Base-by-base conservation (phyloP, 1,284 basidiomycete species). In the Cutaneotrichosporon sp. region DNA sequence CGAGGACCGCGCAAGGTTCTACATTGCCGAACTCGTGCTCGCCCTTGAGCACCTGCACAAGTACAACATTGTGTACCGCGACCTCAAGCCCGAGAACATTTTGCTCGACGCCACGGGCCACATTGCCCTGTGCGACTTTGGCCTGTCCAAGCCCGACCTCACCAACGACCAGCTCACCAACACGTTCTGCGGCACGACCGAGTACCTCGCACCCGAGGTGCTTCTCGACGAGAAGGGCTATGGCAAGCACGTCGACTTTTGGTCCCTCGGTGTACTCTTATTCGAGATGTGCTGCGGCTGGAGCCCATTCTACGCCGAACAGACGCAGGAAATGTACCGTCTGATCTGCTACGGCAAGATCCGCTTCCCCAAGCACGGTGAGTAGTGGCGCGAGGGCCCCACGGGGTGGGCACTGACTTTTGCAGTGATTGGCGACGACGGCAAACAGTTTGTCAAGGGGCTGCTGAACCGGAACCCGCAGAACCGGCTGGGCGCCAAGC, bases 251-350 rank as follows among this genome's bases (percentile, higher is more conserved):
- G 96, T 99, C 63, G 96, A 99, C 73, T 98, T 98, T 73, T 99
- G 96, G 96, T 90, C 87, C 46, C 78, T 97, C 12, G 93, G 92
- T 46, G 91, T 93, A 15, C 79, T 90, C 39, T 77, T 93, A 33
- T 93, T 93, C 67, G 90, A 93, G 76, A 98, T 99, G 96, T 98
- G 94, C 73, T 98, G 96, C 67, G 96, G 96, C 15, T 98, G 96
- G 96, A 92, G 88, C 73, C 96, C 96, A 35, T 99, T 99, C 78
- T 99, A 98, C 70, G 94, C 94, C 14, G 96, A 98, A 68, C 96
- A 98, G 72, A 97, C 92, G 15, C 94, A 99, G 74, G 90, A 97
- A 76, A 99, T 99, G 96, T 99, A 99, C 80, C 92, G 81, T 89
- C 94, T 78, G 52, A 98, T 99, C 64, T 97, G 92, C 48, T 73